Evolutionary conservation across 2,329 filamentous ascomycete species (phyloP).

Genomic region (Tolypocladium amazonense): DNA sequence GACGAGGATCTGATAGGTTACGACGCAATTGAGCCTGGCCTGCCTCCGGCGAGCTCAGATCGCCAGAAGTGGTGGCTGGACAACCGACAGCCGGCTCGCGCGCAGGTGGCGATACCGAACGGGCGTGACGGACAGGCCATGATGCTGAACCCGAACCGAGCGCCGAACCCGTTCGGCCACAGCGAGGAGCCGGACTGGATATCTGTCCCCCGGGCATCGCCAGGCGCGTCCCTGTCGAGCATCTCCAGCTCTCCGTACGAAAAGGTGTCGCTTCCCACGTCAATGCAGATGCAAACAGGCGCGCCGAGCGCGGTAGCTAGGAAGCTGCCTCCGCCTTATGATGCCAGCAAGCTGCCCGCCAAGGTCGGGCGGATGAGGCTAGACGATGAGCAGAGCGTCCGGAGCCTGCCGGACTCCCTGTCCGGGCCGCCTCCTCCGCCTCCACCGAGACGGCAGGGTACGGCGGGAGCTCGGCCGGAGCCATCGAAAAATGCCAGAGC

Average conservation of each 20-base stretch:
- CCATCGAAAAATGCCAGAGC: constrained; percentile 5
- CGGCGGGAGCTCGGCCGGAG: constrained; percentile 9
- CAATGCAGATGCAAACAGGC: constrained; percentile 28
- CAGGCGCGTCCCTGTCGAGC: constrained; percentile 43
- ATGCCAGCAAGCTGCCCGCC: constrained; percentile 32
- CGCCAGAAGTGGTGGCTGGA: constrained; percentile 63
- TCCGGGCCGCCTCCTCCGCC: constrained; percentile 31
- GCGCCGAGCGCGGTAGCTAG: constrained; percentile 32
- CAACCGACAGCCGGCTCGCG: constrained; percentile 64
- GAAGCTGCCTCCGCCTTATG: constrained; percentile 41
- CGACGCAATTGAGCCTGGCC: constrained; percentile 70
- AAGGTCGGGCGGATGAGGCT: constrained; percentile 34
- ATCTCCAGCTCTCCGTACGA: constrained; percentile 51
- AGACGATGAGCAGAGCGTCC: constrained; percentile 24
- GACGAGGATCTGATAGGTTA: constrained; percentile 77
- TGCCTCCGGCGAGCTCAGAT: constrained; percentile 57
- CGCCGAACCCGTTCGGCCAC: constrained; percentile 70
- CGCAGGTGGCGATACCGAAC: constrained; percentile 55
- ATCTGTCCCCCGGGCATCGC: constrained; percentile 43
- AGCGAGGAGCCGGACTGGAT: constrained; percentile 81
- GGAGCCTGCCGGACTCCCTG: constrained; percentile 2
- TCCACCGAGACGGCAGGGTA: constrained; percentile 31
- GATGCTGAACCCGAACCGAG: constrained; percentile 61
- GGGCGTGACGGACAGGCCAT: constrained; percentile 39
- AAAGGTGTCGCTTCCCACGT: constrained; percentile 39